phyloP scores from a whole-genome alignment of 768 basidiomycete species.

The Psilocybe cubensis region DNA sequence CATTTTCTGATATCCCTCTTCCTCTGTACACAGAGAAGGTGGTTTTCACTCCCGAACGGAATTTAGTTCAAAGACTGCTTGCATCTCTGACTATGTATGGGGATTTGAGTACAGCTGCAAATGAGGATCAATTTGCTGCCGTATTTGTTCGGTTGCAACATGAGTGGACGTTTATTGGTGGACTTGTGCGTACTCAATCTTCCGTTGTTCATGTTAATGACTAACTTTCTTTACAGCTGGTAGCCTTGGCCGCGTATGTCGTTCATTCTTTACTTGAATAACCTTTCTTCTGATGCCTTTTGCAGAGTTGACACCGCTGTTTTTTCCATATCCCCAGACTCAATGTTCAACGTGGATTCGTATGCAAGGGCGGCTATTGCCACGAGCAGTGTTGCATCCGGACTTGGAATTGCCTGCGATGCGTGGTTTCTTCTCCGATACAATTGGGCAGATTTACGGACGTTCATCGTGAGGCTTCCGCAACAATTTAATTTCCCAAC shows the following conservation, averaged over 20 bases:
- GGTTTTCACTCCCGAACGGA: background rate
- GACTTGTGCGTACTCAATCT: conserved; percentile 45
- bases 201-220: background rate
- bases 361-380: conserved; percentile 57
- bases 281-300: background rate
- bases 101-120: conserved; percentile 50
- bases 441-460: conserved; percentile 50
- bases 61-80: background rate
- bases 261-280: background rate
- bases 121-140: conserved; percentile 54
- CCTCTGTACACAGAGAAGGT: conserved; percentile 47
- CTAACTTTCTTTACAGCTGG: conserved; percentile 40
- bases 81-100: conserved; percentile 47
- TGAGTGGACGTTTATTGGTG: conserved; percentile 74
- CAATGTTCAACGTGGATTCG: conserved; percentile 51
- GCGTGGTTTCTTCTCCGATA: conserved; percentile 72
- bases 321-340: conserved; percentile 61
- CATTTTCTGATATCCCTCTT: conserved; percentile 26
- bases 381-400: conserved; percentile 60
- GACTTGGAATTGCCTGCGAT: conserved; percentile 64
- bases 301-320: conserved; percentile 56
- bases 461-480: conserved; percentile 52
- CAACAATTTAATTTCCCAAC: background rate
- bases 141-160: conserved; percentile 50
- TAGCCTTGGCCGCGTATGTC: conserved; percentile 61